Evolutionary conservation across 2,329 filamentous ascomycete genomes (phyloP).

Genomic region (Stachybotrys chlorohalonatus): DNA sequence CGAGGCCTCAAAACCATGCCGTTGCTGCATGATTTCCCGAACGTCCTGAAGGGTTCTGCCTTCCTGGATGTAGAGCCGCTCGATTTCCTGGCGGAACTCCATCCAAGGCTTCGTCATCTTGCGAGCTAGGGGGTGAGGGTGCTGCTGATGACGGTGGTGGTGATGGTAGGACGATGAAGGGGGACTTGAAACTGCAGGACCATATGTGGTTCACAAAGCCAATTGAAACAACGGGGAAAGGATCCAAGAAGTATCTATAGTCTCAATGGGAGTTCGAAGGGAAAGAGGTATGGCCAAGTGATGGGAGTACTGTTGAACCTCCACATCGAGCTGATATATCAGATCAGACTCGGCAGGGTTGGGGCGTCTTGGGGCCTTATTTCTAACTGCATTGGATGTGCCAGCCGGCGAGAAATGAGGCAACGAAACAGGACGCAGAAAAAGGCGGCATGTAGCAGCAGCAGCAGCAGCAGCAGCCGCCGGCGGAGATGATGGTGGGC

Average conservation of each 20-base stretch:
- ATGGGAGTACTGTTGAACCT: neutral
- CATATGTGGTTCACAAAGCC: neutral
- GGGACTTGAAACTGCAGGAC: neutral
- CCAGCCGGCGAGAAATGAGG: neutral
- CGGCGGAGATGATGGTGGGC: neutral
- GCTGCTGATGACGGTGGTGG: conserved; percentile 2
- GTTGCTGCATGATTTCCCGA: conserved; percentile 25
- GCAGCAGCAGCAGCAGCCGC: neutral
- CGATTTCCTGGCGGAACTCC: conserved; percentile 24
- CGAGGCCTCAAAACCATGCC: conserved; percentile 32
- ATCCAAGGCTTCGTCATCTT: conserved; percentile 38
- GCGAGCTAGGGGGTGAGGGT: conserved; percentile 1
- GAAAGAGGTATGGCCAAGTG: neutral
- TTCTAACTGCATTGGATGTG: neutral
- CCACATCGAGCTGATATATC: neutral
- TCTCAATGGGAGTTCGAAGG: neutral
- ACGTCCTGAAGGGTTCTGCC: conserved; percentile 31
- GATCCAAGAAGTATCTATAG: neutral
- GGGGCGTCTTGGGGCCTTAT: neutral
- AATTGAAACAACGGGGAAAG: neutral
- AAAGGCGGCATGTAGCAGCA: neutral
- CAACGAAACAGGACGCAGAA: neutral
- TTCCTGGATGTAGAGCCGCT: conserved; percentile 29
- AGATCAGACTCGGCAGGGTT: neutral
- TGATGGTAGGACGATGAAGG: conserved; percentile 3